phyloP scores from a whole-genome alignment of 192 early-diverging fungal genomes.

The Backusella mclennaniae region DNA sequence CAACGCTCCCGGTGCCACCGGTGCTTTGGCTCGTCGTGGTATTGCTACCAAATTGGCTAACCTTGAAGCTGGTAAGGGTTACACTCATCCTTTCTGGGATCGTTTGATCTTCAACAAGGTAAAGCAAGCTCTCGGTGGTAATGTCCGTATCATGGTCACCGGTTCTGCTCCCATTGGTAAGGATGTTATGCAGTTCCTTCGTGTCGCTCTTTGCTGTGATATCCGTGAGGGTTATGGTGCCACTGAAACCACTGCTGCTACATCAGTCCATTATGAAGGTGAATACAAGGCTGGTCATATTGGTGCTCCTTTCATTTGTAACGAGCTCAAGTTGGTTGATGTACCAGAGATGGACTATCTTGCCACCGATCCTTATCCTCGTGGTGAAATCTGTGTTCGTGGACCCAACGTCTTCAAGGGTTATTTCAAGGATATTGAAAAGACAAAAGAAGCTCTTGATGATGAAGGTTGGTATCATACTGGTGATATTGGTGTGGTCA shows the following conservation, averaged over 20 bases:
- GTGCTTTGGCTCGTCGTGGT: conserved; percentile 57
- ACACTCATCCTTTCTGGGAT: conserved; percentile 87
- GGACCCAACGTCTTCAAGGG: conserved; percentile 74
- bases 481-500: conserved; percentile 81
- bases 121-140: conserved; percentile 74
- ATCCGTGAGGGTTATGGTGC: conserved; percentile 89
- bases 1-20: conserved; percentile 60
- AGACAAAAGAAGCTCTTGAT: conserved; percentile 73
- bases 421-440: conserved; percentile 76
- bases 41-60: conserved; percentile 60
- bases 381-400: conserved; percentile 86
- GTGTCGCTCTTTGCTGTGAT: conserved; percentile 73
- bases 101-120: conserved; percentile 80
- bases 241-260: conserved; percentile 72
- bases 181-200: conserved; percentile 79
- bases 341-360: conserved; percentile 88
- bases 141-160: conserved; percentile 75
- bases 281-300: conserved; percentile 78
- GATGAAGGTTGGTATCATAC: conserved; percentile 87
- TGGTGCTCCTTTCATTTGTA: conserved; percentile 63
- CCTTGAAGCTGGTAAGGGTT: conserved; percentile 56
- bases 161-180: conserved; percentile 86
- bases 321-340: conserved; percentile 86
- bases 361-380: conserved; percentile 76
- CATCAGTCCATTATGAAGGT: conserved; percentile 46